Base-by-base conservation (phyloP, 225 moss, liverwort and hornwort species). In the Pseudoscleropodium purum region DNA sequence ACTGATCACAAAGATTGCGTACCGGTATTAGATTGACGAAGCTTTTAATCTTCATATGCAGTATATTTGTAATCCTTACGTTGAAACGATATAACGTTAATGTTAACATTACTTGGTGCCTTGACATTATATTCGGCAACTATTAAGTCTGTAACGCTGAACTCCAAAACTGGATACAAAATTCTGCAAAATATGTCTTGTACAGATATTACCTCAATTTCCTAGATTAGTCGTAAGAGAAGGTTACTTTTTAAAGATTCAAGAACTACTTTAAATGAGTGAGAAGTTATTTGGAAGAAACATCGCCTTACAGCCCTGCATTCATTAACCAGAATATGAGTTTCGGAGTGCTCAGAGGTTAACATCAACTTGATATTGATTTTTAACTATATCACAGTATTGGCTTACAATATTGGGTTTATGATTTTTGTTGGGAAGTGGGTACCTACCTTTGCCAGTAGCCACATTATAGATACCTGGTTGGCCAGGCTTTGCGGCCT, bases 401-500 rank as follows among this genome's bases (percentile, higher is more conserved):
- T 52, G 51, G 60, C 11, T 60, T 60, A 60, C 60, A 60, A 60
- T 60, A 24, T 60, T 59, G 59, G 23, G 59, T 59, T 59, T 24
- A 24, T n/a, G n/a, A n/a, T n/a, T n/a, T n/a, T 52, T 37, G 59
- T 75, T 68, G 82, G 43, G 76, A 69, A 69, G 65, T 41, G 27
- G 37, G 30, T 51, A 25, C 43, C 61, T 77, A 98, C 97, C 97
- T 85, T 93, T 87, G 45, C 98, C 98, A 68, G 96, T 97, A 59
- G 97, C 98, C 88, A 98, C 97, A 92, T 98, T 98, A 85, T 96
- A 98, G 84, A 98, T 93, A 43, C 94, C 93, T 76, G 94, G 91
- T 62, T 92, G 90, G 30, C 93, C 95, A 86, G 91, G 88, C 33
- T 93, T 90, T 51, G 96, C 95, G 73, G 90, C 90, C n/a, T 92